Percentiles rank a stretch among this genome's conserved stretches.
Evolutionary conservation across 805 yeast species (phyloP).

Genomic region (Ogataea thermomethanolica): DNA sequence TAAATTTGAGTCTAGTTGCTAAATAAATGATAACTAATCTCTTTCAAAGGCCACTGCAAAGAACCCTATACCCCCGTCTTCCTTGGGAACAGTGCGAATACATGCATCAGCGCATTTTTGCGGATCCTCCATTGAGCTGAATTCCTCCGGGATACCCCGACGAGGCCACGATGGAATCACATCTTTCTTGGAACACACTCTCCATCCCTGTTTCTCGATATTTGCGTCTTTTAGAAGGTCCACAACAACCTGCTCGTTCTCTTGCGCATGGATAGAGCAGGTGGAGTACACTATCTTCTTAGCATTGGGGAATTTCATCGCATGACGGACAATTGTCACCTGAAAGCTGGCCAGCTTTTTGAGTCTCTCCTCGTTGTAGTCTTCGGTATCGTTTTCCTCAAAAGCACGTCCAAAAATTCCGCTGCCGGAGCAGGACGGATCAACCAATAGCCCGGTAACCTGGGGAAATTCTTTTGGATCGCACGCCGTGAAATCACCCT

Average conservation of each 20-base stretch:
- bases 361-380: conserved; percentile 50
- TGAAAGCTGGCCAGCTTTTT: conserved; percentile 81
- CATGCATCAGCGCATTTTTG: conserved; percentile 75
- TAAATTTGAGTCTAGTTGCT: conserved; percentile 17
- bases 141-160: conserved; percentile 74
- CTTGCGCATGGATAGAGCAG: conserved; percentile 91
- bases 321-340: conserved; percentile 83
- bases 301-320: conserved; percentile 76
- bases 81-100: conserved; percentile 77
- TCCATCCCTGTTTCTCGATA: conserved; percentile 74
- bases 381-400: conserved; percentile 52
- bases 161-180: conserved; percentile 85
- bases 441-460: conserved; percentile 82
- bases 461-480: conserved; percentile 56
- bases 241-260: conserved; percentile 88
- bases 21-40: conserved; percentile 6
- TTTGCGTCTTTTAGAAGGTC: conserved; percentile 66
- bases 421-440: conserved; percentile 97
- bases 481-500: conserved; percentile 60
- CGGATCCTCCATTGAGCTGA: conserved; percentile 46
- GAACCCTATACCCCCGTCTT: conserved; percentile 98
- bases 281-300: conserved; percentile 85
- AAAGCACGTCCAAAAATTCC: conserved; percentile 92
- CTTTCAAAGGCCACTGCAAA: conserved; percentile 91
- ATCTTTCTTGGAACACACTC: conserved; percentile 49